Percentiles rank a stretch among this genome's conserved stretches.
These are phyloP conservation scores for Mallotus japonicus DNA, from an alignment of 441 rosid genomes.

Conservation along the genomic window DNA sequence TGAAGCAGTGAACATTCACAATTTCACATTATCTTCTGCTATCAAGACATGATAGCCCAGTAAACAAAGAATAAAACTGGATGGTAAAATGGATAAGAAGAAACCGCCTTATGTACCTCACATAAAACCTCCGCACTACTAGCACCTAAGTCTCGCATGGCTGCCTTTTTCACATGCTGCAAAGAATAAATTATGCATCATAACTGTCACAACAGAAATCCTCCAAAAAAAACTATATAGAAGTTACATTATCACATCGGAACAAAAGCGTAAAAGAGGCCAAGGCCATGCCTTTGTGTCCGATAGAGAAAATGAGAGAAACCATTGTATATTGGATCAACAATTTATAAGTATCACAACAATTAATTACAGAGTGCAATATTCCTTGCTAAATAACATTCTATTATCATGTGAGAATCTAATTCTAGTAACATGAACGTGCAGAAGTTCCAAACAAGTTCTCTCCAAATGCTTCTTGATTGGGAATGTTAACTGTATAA, in stretches of 20 bases:
- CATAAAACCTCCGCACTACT: slow-evolving; percentile 84
- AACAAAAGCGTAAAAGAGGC: not conserved
- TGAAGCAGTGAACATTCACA: too few species aligned
- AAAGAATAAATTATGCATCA: not conserved
- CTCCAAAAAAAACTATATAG: not conserved
- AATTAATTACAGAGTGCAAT: not conserved
- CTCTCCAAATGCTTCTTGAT: not conserved
- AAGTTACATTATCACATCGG: not conserved
- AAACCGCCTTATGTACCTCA: slow-evolving; percentile 50
- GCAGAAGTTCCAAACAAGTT: not conserved
- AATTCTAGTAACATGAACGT: not conserved
- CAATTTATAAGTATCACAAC: not conserved
- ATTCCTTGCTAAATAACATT: not conserved
- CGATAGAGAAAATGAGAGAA: not conserved
- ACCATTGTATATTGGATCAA: too few species aligned
- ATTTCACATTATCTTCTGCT: too few species aligned
- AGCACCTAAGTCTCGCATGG: slow-evolving; percentile 72
- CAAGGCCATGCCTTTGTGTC: not conserved
- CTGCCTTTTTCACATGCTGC: slow-evolving; percentile 78
- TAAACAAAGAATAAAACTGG: not conserved
- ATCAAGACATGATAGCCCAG: too few species aligned
- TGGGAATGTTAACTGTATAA: not conserved
- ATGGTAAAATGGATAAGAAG: not conserved
- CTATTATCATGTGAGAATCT: not conserved
- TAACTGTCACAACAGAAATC: slow-evolving; percentile 9